Base-by-base conservation (phyloP, 495 filamentous ascomycete species). In the Eremomyces bilateralis region DNA sequence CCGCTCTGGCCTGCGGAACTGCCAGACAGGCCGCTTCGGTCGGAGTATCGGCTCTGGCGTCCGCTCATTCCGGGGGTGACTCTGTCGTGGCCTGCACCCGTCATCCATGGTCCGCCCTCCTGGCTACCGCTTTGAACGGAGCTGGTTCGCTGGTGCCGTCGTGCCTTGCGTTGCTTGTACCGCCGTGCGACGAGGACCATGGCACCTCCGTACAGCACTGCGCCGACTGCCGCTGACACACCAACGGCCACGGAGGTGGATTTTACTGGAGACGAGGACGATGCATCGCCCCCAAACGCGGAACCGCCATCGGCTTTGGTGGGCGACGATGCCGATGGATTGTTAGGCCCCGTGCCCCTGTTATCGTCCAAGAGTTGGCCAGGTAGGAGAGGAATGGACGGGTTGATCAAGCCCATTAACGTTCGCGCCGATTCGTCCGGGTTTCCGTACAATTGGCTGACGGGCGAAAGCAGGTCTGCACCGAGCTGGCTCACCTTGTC, bases 101-200 rank as follows among this genome's bases (percentile, higher is more conserved):
- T 47, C 34, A 64, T 33, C 60, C 60, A 62, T 66, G 62, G 22
- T 71, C 48, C 21, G 60, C 67, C 52, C 63, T 71, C 31, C n/a
- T 34, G 37, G 34, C 40, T 31, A 34, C 38, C 40, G 31, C 34
- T 42, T 12, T 57, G 58, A 45, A 81, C 53, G 22, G 76, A 82
- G 60, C 67, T 76, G 33, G 74, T 65, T 33, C 90, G 76, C 41
- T 70, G 65, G 56, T 95, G 88, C 38, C 69, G 56, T 50, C 74
- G 67, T 59, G 73, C 77, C 60, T 74, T 76, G 58, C 20, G 15
- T 16, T 76, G 76, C 63, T 81, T 83, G 67, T 95, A 97, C 40
- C 88, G 66, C 30, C 90, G 69, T 17, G 88, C 88, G 42, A 95
- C 68, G 51, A 84, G 76, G 58, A 95, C 90, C 88, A 97, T 95